Base-by-base conservation (phyloP, 805 yeast species). In the Candida coleopterorum region DNA sequence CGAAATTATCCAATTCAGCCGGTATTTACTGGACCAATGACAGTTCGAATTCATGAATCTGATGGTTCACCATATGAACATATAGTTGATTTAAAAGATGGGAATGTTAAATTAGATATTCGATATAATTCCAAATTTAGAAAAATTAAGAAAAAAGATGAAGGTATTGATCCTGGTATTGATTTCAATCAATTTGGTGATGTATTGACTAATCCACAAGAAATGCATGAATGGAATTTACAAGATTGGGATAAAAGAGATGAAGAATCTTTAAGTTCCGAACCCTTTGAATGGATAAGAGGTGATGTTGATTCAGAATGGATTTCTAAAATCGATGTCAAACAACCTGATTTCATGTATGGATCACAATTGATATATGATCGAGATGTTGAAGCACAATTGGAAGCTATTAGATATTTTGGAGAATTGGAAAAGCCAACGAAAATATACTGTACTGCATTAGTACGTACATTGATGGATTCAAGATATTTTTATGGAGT, bases 1-100 rank as follows among this genome's bases (percentile, higher is more conserved):
- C 67, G 64, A 5, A 32, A 49, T 0, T 55, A 46, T 31, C 65
- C 64, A 6, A 56, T 65, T 0, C 79, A 70, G 29, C 56, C 62
- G n/a, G 72, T 80, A 2, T 86, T 89, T 52, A 74, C 85, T 0
- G 99, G 99, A 0, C 96, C 97, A 0, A 86, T 93, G 85, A 93
- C 99, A 0, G 85, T 93, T 25, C 70, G 98, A 50, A 89, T 93
- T 25, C 98, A 93, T 55, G 99, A 93, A 53, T 94, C 96, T 0
- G 97, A 93, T 58, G 98, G 98, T 7, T 87, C 97, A 0, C 98
- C 99, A 0, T 93, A 93, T 53, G 99, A 93, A 52, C 99, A 93
- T 56, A 90, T 93, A 32, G 96, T 93, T 16, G 94, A 87, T 46
- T 65, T 93, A 35, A 85, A 87, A 48, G 97, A 90, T 29, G 75